A percentile compares a stretch with the other conserved stretches of the same genome.
Conservation (phyloP, 305 asterid species). For the Fraxinus ornus region DNA sequence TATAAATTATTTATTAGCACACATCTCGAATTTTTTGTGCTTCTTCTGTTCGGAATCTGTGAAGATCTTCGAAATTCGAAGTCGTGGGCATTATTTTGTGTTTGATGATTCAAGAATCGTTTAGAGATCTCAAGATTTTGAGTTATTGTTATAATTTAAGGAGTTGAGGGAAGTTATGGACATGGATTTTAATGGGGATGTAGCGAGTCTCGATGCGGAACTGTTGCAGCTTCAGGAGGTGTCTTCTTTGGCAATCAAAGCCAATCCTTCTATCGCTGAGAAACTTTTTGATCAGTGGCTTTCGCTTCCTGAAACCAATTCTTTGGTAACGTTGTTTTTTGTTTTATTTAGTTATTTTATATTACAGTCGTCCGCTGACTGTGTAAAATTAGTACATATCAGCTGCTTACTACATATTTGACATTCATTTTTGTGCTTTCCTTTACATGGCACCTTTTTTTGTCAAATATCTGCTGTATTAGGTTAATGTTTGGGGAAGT, state of each 20-base stretch:
- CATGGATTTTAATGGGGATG: constrained; percentile 71
- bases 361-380: neutral
- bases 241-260: constrained; percentile 79
- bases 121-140: constrained; percentile 32
- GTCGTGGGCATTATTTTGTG: constrained; percentile 4
- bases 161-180: constrained; percentile 46
- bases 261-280: constrained; percentile 71
- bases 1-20: neutral
- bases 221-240: constrained; percentile 85
- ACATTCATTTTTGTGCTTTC: neutral
- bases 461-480: constrained; percentile 1
- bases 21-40: constrained; percentile 24
- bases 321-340: constrained; percentile 50
- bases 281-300: constrained; percentile 94
- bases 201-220: constrained; percentile 74
- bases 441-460: neutral
- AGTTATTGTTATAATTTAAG: constrained; percentile 21
- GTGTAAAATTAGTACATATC: neutral
- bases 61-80: constrained; percentile 27
- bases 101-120: constrained; percentile 44
- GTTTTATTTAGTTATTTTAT: neutral
- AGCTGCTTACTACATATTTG: neutral
- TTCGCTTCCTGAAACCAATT: constrained; percentile 69
- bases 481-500: constrained; percentile 15
- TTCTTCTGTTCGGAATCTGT: constrained; percentile 28